phyloP scores from a whole-genome alignment of 768 basidiomycete genomes.

The Xerocomus spinulosus region DNA sequence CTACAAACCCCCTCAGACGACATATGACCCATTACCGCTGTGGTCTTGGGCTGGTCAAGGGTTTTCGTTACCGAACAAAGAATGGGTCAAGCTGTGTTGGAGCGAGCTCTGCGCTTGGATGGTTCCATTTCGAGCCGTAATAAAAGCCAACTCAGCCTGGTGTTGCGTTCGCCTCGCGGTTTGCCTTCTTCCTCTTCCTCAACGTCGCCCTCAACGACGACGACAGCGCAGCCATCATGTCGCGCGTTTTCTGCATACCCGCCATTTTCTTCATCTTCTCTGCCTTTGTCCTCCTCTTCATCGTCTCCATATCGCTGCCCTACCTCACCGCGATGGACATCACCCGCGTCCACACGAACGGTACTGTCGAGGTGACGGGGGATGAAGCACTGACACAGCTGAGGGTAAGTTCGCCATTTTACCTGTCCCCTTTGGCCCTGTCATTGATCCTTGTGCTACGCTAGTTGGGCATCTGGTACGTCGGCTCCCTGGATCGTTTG shows the following conservation, averaged over 20 bases:
- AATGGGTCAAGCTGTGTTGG: too few species aligned
- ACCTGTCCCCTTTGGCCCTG: not conserved
- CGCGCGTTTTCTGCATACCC: constrained; percentile 56
- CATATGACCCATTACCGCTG: too few species aligned
- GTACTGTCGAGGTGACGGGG: constrained; percentile 24
- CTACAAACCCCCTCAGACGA: too few species aligned
- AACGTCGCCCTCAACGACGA: constrained; percentile 1
- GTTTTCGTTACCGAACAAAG: too few species aligned
- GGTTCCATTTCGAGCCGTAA: constrained; percentile 10
- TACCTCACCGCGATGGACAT: constrained; percentile 65
- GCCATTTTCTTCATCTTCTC: constrained; percentile 51
- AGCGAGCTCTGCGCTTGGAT: constrained; percentile 1
- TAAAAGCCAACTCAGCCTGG: constrained; percentile 14
- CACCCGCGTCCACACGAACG: constrained; percentile 49
- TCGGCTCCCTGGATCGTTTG: not conserved
- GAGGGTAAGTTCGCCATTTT: constrained; percentile 43
- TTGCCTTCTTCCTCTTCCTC: constrained; percentile 5
- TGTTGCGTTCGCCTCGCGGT: not conserved
- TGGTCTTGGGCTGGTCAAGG: not conserved
- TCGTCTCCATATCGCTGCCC: constrained; percentile 70
- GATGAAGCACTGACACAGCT: constrained; percentile 38
- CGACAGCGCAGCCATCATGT: constrained; percentile 26
- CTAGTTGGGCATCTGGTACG: constrained; percentile 71
- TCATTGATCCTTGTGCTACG: constrained; percentile 3
- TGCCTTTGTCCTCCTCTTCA: constrained; percentile 62